phyloP scores from a whole-genome alignment of 208 protist species.

The Porcisia hertigi region DNA sequence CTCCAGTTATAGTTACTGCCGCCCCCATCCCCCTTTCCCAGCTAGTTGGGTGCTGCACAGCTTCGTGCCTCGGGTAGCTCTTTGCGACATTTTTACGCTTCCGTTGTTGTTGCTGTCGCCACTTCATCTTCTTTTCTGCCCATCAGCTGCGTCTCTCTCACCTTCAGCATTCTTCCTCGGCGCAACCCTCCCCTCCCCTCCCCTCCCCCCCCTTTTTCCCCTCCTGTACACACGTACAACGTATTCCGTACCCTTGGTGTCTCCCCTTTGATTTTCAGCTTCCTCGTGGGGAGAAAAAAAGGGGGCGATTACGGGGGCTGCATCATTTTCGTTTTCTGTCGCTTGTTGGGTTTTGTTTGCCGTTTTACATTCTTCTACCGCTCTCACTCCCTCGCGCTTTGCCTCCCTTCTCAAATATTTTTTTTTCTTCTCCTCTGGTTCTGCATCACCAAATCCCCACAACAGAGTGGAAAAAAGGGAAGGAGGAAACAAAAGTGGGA shows the following conservation, averaged over 20 bases:
- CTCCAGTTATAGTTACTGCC: background rate
- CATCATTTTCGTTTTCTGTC: background rate
- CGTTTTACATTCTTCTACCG: background rate
- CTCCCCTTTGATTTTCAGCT: no score
- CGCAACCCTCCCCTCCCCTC: no score
- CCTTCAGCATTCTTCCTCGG: background rate
- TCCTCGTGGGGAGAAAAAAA: no score
- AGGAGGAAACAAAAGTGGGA: no score
- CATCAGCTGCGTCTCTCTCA: background rate
- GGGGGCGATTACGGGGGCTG: no score
- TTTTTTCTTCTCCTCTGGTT: background rate
- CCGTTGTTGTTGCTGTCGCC: no score
- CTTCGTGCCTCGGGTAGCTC: background rate
- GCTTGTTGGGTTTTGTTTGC: background rate
- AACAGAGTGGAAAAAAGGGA: no score
- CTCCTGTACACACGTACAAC: background rate
- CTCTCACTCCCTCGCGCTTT: background rate
- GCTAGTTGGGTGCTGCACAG: background rate
- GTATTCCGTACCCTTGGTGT: no score
- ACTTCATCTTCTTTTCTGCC: no score
- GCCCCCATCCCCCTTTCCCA: background rate
- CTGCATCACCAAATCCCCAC: background rate
- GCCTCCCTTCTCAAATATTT: background rate
- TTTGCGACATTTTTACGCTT: no score
- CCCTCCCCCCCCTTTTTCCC: no score